Base-by-base conservation (phyloP, 2,329 filamentous ascomycete species). In the Arthrobotrys iridis region DNA sequence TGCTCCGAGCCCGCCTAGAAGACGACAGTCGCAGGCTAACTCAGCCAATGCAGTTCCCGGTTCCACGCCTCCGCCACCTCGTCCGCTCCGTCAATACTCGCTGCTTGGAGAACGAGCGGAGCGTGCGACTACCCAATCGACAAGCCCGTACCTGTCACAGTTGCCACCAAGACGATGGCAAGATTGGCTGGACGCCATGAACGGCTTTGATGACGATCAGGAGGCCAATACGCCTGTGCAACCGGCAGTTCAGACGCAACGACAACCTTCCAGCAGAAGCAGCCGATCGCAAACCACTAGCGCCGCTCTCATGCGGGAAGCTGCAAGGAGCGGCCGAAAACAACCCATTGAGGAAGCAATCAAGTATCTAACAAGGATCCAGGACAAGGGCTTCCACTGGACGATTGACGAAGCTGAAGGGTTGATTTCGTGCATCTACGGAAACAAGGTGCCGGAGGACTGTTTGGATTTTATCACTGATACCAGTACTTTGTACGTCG, bases 341-440 rank as follows among this genome's bases (percentile, higher is more conserved):
- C 68, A 73, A 26, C 64, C 71, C 10, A 80, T 90, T 59, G 87
- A 88, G 79, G 85, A 87, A 77, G 86, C 87, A 0, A 86, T 90
- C 78, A 85, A 84, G 78, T 90, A 90, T 80, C 84, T 90, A 13
- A 86, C 87, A 64, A 84, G 85, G 60, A 82, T 90, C 76, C 86
- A 87, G 24, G 62, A 75, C 40, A 58, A 50, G 26, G 62, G 68
- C 24, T 73, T 73, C 35, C 68, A 66, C 55, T 73, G 68, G 68
- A 66, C 68, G 43, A 73, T 65, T n/a, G 68, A 73, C 30, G 68
- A 73, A 37, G 71, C 62, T 1, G 71, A 75, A 13, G 45, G 64
- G 2, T 35, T 75, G 45, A 75, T 75, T 13, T 68, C 62, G 22
- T 76, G 70, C 30, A 67, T 76, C 46, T 74, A 74, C 28, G 72